These are phyloP conservation scores for Pythium oligandrum DNA, from an alignment of 352 stramenopile species.

Conservation along the genomic window DNA sequence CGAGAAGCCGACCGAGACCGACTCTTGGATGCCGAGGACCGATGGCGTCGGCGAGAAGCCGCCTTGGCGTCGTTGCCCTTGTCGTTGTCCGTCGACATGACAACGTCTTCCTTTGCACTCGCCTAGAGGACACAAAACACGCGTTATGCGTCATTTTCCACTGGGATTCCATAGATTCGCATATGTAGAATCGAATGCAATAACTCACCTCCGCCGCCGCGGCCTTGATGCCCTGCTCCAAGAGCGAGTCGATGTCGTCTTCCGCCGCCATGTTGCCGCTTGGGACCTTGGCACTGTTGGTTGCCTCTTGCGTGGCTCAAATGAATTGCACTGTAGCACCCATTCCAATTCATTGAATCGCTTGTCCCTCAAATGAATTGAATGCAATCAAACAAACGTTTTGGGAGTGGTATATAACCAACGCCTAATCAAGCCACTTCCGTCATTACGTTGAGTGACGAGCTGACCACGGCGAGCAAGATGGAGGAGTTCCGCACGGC, in stretches of 20 bases:
- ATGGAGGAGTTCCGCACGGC: conserved; percentile 64
- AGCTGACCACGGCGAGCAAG: not conserved
- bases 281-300: not conserved
- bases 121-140: too few relatives aligned
- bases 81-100: too few relatives aligned
- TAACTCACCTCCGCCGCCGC: conserved; percentile 33
- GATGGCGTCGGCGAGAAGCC: conserved; percentile 16
- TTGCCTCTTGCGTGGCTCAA: too few relatives aligned
- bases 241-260: conserved; percentile 77
- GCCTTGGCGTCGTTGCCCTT: too few relatives aligned
- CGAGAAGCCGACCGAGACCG: conserved; percentile 4
- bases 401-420: not conserved
- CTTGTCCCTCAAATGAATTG: not conserved
- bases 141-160: too few relatives aligned
- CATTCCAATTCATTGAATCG: not conserved
- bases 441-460: not conserved
- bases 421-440: not conserved
- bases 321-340: too few relatives aligned
- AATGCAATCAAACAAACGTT: not conserved
- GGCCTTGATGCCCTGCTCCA: conserved; percentile 69
- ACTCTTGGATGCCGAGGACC: conserved; percentile 12
- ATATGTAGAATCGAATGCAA: too few relatives aligned
- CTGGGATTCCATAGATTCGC: too few relatives aligned
- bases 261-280: conserved; percentile 38
- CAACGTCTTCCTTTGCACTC: too few relatives aligned